Evolutionary conservation across 257 asterid genomes (phyloP), one percentile per base, ranked within the genome.

Genomic region (Cinchona pubescens): DNA sequence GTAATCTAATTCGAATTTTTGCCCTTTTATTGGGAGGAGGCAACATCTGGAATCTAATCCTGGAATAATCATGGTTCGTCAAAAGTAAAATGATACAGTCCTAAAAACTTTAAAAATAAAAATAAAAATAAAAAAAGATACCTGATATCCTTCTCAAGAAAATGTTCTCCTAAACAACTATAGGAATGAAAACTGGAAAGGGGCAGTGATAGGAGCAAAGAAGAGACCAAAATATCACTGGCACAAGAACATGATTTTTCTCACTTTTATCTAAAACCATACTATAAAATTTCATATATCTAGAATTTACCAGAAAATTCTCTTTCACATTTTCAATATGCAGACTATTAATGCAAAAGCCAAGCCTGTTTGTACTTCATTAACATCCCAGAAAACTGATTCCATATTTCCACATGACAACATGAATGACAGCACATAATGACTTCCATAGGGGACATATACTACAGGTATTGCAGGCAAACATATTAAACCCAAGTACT

Each of bases 391-490:
- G 19, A 37, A 65, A 65, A 45, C 7, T 13, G 16, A 27, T 27
- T 40, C 38, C n/a, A 3, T 13, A 60, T 60, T 29, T 3, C 38
- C 21, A 29, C 38, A 61, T 14, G 23, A 35, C 19, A 15, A 68
- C 16, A 11, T 3, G 25, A 30, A 35, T 55, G 8, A 59, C 15
- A 73, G 69, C 40, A 40, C 13, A 29, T 45, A 43, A n/a, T 46
- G 30, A 30, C 30, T 12, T 45, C 15, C 78, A 49, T 27, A 63
- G 10, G 13, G 23, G 8, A 30, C 45, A 14, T 55, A 49, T 53
- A 32, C 71, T 48, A 40, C 70, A 79, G 42, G 5, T 72, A 80
- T 66, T n/a, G 4, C 40, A 3, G 43, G 43, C 49, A 42, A 66
- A 40, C 38, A 49, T 0, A 34, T 29, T 34, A 43, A 45, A 14